Evolutionary conservation across 306 rosid species (phyloP).

Genomic region (Senna siamea): DNA sequence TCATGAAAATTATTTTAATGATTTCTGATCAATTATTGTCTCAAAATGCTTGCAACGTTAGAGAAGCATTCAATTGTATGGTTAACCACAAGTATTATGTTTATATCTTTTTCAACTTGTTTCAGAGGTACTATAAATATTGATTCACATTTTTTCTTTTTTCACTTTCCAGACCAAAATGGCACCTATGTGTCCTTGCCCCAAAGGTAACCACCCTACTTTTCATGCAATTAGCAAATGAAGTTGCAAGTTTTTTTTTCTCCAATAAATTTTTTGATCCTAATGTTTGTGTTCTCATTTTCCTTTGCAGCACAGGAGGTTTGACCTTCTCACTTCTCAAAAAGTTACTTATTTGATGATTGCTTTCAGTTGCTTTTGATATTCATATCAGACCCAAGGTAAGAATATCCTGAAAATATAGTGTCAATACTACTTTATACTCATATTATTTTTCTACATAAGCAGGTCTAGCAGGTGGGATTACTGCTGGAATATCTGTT

Average conservation of each 20-base stretch:
- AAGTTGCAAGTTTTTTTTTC: conserved; percentile 28
- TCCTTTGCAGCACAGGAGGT: conserved; percentile 54
- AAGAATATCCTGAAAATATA: conserved; percentile 25
- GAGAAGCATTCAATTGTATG: conserved; percentile 20
- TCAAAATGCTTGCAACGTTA: conserved; percentile 5
- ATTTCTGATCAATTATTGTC: conserved; percentile 9
- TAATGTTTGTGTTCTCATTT: conserved; percentile 13
- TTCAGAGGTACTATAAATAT: background rate
- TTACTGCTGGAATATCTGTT: conserved; percentile 58
- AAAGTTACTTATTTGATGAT: conserved; percentile 31
- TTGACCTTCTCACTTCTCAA: conserved; percentile 38
- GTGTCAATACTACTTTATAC: conserved; percentile 29
- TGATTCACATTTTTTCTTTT: conserved; percentile 25
- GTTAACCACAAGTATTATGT: conserved; percentile 2
- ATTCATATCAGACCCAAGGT: conserved; percentile 26
- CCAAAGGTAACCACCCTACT: conserved; percentile 49
- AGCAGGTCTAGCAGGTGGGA: conserved; percentile 57
- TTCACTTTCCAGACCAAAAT: conserved; percentile 56
- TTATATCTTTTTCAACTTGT: conserved; percentile 21
- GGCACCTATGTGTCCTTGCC: conserved; percentile 44
- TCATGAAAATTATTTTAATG: background rate
- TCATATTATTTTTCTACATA: conserved; percentile 36
- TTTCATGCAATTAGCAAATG: background rate
- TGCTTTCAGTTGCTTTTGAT: conserved; percentile 30
- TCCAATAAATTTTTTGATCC: conserved; percentile 5